Conservation (phyloP, 257 asterid species). For the Thymus mandschuricus region DNA sequence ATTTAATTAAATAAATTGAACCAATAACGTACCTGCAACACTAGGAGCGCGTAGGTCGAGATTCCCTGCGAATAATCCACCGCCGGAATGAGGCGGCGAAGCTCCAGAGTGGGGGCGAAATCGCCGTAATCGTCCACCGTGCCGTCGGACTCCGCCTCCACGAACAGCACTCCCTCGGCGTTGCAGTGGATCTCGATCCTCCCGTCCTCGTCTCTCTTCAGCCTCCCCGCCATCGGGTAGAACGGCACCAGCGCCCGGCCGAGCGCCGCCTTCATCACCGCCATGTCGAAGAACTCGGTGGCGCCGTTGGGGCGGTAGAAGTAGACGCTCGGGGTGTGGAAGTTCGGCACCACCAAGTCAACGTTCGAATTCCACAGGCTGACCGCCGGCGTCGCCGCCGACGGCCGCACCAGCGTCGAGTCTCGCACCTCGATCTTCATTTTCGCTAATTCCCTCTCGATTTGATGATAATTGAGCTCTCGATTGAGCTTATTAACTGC, state of each 20-base stretch:
- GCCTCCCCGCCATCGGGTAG: slow-evolving; percentile 97
- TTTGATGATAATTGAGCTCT: not conserved
- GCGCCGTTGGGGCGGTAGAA: slow-evolving; percentile 75
- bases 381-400: slow-evolving; percentile 59
- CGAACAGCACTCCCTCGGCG: slow-evolving; percentile 69
- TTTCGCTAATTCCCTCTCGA: not conserved
- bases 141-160: slow-evolving; percentile 82
- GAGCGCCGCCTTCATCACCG: slow-evolving; percentile 68
- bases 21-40: slow-evolving; percentile 62
- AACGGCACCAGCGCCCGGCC: slow-evolving; percentile 84
- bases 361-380: slow-evolving; percentile 95
- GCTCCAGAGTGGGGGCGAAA: slow-evolving; percentile 84
- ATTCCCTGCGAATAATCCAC: slow-evolving; percentile 81
- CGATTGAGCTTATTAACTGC: not conserved
- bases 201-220: slow-evolving; percentile 92
- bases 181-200: slow-evolving; percentile 61
- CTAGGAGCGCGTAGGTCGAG: slow-evolving; percentile 58
- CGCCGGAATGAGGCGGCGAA: slow-evolving; percentile 78
- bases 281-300: slow-evolving; percentile 60
- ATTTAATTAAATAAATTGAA: not conserved
- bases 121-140: slow-evolving; percentile 74
- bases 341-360: slow-evolving; percentile 92
- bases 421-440: slow-evolving; percentile 67
- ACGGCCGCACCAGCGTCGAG: slow-evolving; percentile 81
- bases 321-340: slow-evolving; percentile 98